phyloP scores from a whole-genome alignment of 2,329 filamentous ascomycete species.

The Trichophyton equinum region DNA sequence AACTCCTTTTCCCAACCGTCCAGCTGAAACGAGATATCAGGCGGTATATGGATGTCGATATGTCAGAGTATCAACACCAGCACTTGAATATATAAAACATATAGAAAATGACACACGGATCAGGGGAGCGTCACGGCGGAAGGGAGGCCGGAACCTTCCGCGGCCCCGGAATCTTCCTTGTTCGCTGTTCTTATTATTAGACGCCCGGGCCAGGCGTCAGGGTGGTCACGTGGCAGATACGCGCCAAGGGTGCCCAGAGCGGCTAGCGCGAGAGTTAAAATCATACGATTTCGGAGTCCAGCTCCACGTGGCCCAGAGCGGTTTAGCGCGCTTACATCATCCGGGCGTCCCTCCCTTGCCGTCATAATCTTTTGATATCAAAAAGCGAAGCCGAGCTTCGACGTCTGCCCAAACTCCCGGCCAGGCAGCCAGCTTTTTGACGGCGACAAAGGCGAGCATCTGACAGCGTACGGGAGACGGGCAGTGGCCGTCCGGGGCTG shows the following conservation, averaged over 20 bases:
- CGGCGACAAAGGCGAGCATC: too few relatives aligned
- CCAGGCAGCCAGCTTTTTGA: too few relatives aligned
- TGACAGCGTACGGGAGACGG: too few relatives aligned
- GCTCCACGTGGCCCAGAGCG: background rate
- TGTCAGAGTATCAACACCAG: background rate
- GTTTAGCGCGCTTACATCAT: background rate
- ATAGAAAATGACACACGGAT: background rate
- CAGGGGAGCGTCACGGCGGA: background rate
- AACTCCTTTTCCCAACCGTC: too few relatives aligned
- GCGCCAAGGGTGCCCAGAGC: background rate
- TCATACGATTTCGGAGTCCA: background rate
- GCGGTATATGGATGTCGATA: too few relatives aligned
- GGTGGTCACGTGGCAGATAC: background rate
- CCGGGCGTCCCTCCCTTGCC: background rate
- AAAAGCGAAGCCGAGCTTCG: background rate
- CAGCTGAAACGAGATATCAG: too few relatives aligned
- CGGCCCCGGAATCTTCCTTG: conserved; percentile 1
- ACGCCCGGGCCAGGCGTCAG: background rate
- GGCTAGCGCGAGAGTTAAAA: background rate
- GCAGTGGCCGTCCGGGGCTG: background rate
- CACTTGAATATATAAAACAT: too few relatives aligned
- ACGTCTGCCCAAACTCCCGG: too few relatives aligned
- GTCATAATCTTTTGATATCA: background rate
- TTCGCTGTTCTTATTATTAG: background rate
- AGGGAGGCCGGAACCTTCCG: background rate